phyloP scores from a whole-genome alignment of 768 basidiomycete genomes.

The Rickenella mellea region DNA sequence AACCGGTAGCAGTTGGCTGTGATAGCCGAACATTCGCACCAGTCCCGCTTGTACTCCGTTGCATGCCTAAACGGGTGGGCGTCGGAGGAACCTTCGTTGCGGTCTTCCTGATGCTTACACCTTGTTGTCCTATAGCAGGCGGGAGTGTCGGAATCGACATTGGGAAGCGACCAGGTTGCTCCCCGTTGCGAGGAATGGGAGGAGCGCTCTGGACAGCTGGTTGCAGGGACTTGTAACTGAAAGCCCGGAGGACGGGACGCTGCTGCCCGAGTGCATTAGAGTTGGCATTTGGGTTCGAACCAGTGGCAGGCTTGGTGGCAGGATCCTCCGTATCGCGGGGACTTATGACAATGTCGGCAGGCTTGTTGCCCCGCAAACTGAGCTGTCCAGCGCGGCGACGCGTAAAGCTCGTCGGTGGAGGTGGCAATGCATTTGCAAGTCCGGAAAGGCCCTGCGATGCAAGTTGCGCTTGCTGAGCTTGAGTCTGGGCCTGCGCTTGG shows the following conservation, averaged over 20 bases:
- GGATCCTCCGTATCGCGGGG: slow-evolving; percentile 54
- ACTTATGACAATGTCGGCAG: slow-evolving; percentile 72
- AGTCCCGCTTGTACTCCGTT: slow-evolving; percentile 19
- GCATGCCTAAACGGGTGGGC: slow-evolving; percentile 51
- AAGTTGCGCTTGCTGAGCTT: slow-evolving; percentile 14
- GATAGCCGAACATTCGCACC: slow-evolving; percentile 9
- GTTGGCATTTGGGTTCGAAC: too few species aligned
- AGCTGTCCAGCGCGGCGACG: slow-evolving; percentile 60
- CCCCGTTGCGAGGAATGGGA: slow-evolving; percentile 43
- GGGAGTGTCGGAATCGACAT: slow-evolving; percentile 67
- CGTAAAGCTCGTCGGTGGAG: slow-evolving; percentile 71
- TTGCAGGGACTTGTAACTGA: slow-evolving; percentile 23
- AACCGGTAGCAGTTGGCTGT: slow-evolving; percentile 10
- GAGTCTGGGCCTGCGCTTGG: slow-evolving; percentile 7
- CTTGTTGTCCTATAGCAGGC: slow-evolving; percentile 32
- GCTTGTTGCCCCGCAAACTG: slow-evolving; percentile 56
- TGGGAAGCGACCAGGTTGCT: slow-evolving; percentile 32
- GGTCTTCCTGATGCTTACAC: slow-evolving; percentile 38
- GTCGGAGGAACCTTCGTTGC: slow-evolving; percentile 62
- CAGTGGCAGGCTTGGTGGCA: not conserved
- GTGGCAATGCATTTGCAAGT: slow-evolving; percentile 40
- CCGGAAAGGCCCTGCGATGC: slow-evolving; percentile 1
- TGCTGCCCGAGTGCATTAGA: not conserved
- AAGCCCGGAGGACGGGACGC: not conserved
- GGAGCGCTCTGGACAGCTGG: slow-evolving; percentile 74